A percentile compares a stretch with the other conserved stretches of the same genome.
Evolutionary conservation across 2,329 filamentous ascomycete species (phyloP).

Genomic region (Colletotrichum orbiculare): DNA sequence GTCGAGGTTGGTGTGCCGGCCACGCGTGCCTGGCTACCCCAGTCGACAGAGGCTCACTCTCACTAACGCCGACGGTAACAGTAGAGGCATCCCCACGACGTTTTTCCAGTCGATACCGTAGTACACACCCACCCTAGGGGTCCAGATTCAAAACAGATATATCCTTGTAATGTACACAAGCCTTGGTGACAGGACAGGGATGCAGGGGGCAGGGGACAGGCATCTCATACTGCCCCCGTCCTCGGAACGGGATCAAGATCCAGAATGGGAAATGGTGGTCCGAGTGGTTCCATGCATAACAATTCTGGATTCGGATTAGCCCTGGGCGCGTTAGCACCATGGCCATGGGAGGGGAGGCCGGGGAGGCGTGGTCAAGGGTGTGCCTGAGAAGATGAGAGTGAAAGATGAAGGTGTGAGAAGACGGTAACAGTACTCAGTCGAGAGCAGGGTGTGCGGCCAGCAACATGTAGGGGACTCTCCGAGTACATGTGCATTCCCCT

Average conservation of each 20-base stretch:
- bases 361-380: conserved; percentile 19
- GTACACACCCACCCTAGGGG: conserved; percentile 10
- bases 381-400: conserved; percentile 14
- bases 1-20: conserved; percentile 27
- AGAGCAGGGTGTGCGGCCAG: conserved; percentile 39
- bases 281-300: conserved; percentile 38
- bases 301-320: conserved; percentile 36
- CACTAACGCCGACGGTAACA: conserved; percentile 41
- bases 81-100: conserved; percentile 12
- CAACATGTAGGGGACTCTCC: conserved; percentile 33
- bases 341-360: conserved; percentile 29
- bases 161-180: conserved; percentile 38
- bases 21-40: conserved; percentile 43
- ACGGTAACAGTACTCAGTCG: too few species aligned
- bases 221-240: conserved; percentile 39
- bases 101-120: too few species aligned
- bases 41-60: conserved; percentile 39
- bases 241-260: conserved; percentile 42
- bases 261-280: conserved; percentile 43
- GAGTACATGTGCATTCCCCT: conserved; percentile 31
- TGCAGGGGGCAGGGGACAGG: conserved; percentile 25
- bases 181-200: conserved; percentile 43
- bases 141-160: conserved; percentile 38
- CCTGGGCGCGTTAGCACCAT: conserved; percentile 26
- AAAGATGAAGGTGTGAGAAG: conserved; percentile 35